Evolutionary conservation across 2,329 filamentous ascomycete species (phyloP).

Genomic region (Colletotrichum lini): DNA sequence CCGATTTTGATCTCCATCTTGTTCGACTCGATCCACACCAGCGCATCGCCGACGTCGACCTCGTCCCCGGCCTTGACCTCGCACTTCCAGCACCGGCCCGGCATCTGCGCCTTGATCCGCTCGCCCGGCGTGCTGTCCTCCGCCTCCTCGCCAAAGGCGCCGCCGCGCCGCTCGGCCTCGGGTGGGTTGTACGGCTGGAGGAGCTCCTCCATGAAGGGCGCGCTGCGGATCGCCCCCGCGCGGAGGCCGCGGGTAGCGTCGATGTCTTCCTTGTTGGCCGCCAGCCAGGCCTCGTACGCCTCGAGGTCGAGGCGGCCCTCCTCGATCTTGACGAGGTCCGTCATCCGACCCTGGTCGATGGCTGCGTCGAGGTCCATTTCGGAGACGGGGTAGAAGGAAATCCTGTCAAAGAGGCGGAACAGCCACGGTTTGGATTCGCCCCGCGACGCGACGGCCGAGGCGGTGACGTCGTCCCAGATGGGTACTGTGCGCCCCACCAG

Average conservation of each 20-base stretch:
- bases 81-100: conserved; percentile 53
- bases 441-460: conserved; percentile 13
- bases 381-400: conserved; percentile 50
- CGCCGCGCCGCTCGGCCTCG: conserved; percentile 20
- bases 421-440: conserved; percentile 45
- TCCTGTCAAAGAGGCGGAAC: conserved; percentile 52
- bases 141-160: background rate
- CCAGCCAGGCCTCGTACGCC: conserved; percentile 52
- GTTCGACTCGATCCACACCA: conserved; percentile 55
- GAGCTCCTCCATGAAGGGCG: conserved; percentile 50
- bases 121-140: conserved; percentile 42
- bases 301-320: conserved; percentile 50
- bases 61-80: conserved; percentile 46
- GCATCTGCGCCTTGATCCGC: conserved; percentile 50
- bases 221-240: conserved; percentile 46
- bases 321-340: conserved; percentile 47
- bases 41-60: conserved; percentile 48
- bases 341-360: conserved; percentile 32
- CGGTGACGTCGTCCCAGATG: conserved; percentile 50
- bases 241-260: conserved; percentile 43
- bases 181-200: conserved; percentile 46
- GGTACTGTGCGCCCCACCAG: conserved; percentile 53
- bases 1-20: conserved; percentile 56
- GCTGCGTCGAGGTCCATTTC: conserved; percentile 49
- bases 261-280: conserved; percentile 48